Conservation (phyloP, 116 monocot species). For the Phalaenopsis hybrid region DNA sequence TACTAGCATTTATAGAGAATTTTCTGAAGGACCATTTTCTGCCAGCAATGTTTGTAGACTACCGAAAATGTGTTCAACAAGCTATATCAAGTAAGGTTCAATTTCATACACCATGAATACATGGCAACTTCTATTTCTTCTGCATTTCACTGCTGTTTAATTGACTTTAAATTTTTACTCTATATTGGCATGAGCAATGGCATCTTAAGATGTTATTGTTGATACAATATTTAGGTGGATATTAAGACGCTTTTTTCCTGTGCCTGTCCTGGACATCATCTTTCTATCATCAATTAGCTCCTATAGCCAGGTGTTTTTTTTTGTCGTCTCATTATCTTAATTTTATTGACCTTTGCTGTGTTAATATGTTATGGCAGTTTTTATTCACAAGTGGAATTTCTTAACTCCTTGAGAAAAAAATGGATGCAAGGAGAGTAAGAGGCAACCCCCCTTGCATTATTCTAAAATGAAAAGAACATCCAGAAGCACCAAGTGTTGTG, state of each 20-base stretch:
- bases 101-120: neutral
- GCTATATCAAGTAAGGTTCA: conserved; percentile 81
- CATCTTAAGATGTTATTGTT: neutral
- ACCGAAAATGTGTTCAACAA: conserved; percentile 93
- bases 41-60: conserved; percentile 96
- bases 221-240: neutral
- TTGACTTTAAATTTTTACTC: neutral
- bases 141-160: neutral
- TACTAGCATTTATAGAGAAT: conserved; percentile 81
- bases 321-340: neutral
- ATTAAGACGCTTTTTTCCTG: neutral
- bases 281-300: neutral
- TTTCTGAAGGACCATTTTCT: conserved; percentile 96
- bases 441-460: neutral
- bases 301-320: neutral
- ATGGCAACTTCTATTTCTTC: neutral
- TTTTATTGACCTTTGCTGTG: neutral
- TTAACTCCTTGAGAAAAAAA: neutral
- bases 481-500: neutral
- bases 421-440: too few species aligned
- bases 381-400: neutral
- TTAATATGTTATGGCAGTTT: too few species aligned
- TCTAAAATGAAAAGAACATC: neutral
- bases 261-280: neutral
- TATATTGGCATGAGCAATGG: neutral